Evolutionary conservation across 106 monocot genomes (phyloP), one percentile per base, ranked within the genome.

Genomic region (Dioscorea dumetorum): DNA sequence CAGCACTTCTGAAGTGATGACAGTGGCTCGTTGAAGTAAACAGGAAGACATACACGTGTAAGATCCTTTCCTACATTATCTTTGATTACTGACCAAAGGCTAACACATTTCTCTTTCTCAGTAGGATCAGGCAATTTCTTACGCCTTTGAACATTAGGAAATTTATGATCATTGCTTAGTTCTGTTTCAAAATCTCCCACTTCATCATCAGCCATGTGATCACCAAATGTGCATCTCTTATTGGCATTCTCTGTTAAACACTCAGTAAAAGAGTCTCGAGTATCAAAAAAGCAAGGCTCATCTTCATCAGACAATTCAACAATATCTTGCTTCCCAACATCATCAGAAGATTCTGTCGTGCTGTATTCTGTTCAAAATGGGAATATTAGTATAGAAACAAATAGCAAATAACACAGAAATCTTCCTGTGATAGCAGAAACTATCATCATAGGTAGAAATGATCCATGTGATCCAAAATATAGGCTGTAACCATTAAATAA

Each of bases 11-110:
- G 91, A 19, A 94, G 89, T 16, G 89, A 90, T 28, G 89, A 94
- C 14, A 94, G 49, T 49, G 86, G 89, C 53, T 86, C 89, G 62
- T 94, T 86, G 65, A 86, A 94, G 72, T 88, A 95, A 67, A 95
- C 95, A 70, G 95, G 95, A 64, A 94, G 87, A 62, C 95, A 95
- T 31, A 91, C 91, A 64, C 91, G 64, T 50, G 95, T 95, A 11
- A 95, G 81, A 81, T 95, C 95, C 70, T 91, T 95, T 58, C 95
- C 95, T 67, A 95, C 83, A 78, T 95, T 95, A 77, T 88, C 91
- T 74, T 88, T 91, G 50, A 95, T 95, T 63, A 95, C 80, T 33
- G 95, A 95, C 95, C 95, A 95, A 54, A 95, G 83, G 70, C 91
- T 95, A 59, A 86, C 79, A 74, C 88, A 78, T 75, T 85, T 91